phyloP scores from a whole-genome alignment of 768 basidiomycete genomes.

The Exsudoporus frostii region DNA sequence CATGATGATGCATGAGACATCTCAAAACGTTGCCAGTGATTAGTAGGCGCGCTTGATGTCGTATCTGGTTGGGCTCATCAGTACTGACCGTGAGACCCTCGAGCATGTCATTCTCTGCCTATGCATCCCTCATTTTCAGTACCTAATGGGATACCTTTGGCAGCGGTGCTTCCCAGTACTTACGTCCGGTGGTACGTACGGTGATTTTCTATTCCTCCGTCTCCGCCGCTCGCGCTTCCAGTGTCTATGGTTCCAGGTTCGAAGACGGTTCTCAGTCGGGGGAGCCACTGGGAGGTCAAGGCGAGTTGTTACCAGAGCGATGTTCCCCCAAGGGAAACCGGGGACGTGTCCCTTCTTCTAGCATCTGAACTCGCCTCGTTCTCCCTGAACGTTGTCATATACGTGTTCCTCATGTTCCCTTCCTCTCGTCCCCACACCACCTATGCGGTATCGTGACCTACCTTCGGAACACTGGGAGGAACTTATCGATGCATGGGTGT shows the following conservation, averaged over 20 bases:
- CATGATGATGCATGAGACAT: conserved; percentile 7
- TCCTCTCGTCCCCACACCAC: conserved; percentile 55
- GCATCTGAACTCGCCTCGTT: conserved; percentile 58
- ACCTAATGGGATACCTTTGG: conserved; percentile 47
- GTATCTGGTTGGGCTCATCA: conserved; percentile 70
- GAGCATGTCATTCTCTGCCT: conserved; percentile 65
- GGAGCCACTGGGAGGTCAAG: conserved; percentile 72
- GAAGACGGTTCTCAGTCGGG: conserved; percentile 53
- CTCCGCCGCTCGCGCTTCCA: conserved; percentile 55
- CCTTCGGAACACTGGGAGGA: conserved; percentile 98
- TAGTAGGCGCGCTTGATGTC: conserved; percentile 38
- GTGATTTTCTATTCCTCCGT: conserved; percentile 62
- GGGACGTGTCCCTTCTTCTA: conserved; percentile 53
- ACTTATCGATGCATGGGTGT: conserved; percentile 98
- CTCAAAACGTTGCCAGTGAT: neutral
- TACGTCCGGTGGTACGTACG: conserved; percentile 37
- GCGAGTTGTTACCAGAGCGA: conserved; percentile 37
- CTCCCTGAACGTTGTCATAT: conserved; percentile 63
- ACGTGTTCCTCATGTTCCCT: conserved; percentile 78
- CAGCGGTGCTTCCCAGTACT: conserved; percentile 57
- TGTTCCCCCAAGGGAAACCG: conserved; percentile 14
- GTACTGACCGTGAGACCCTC: conserved; percentile 86
- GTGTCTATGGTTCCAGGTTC: conserved; percentile 57
- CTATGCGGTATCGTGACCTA: conserved; percentile 70
- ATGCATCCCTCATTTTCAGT: conserved; percentile 4